Evolutionary conservation across 805 yeast species (phyloP).

Genomic region (Pachysolen tannophilus): DNA sequence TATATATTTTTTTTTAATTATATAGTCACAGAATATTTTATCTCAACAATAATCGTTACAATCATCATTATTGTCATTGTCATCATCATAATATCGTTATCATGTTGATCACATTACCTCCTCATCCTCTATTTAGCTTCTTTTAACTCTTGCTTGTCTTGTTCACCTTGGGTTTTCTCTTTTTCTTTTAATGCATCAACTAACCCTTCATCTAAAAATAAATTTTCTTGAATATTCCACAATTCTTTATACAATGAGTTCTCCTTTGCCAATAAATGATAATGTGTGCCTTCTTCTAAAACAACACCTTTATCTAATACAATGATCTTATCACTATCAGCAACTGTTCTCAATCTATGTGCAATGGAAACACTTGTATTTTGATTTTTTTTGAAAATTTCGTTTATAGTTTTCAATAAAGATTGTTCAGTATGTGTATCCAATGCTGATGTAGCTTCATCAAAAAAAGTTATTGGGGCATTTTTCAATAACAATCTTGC

Average conservation of each 20-base stretch:
- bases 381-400: constrained; percentile 44
- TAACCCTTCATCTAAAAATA: constrained; percentile 40
- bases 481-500: constrained; percentile 82
- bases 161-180: constrained; percentile 3
- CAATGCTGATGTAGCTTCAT: constrained; percentile 93
- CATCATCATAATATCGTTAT: too few relatives aligned
- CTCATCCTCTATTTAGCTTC: too few relatives aligned
- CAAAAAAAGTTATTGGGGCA: constrained; percentile 88
- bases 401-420: constrained; percentile 63
- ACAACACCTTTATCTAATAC: constrained; percentile 76
- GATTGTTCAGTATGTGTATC: constrained; percentile 96
- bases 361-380: constrained; percentile 89
- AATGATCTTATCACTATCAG: constrained; percentile 89
- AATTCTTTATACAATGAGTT: constrained; percentile 67
- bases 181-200: constrained; percentile 26
- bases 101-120: too few relatives aligned
- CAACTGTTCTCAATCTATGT: constrained; percentile 86
- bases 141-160: too few relatives aligned
- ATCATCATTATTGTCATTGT: too few relatives aligned
- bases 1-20: too few relatives aligned
- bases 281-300: constrained; percentile 83
- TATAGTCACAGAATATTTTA: too few relatives aligned
- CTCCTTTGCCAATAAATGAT: constrained; percentile 41
- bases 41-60: too few relatives aligned
- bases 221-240: constrained; percentile 89